These are phyloP conservation scores for Astrothelium macrocarpum DNA, from an alignment of 495 filamentous ascomycete species.

Conservation along the genomic window DNA sequence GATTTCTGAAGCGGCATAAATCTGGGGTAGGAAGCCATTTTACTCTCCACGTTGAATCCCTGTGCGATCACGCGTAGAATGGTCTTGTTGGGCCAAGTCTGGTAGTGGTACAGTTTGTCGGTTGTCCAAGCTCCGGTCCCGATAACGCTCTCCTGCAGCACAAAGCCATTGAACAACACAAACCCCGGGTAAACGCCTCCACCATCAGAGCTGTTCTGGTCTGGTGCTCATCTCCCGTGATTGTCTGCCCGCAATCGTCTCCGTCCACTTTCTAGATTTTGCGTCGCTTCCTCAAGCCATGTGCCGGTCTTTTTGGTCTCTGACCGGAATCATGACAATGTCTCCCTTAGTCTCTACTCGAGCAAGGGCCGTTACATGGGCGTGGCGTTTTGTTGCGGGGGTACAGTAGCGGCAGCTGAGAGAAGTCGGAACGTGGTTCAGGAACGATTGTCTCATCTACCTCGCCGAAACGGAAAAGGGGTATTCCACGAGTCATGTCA, in stretches of 20 bases:
- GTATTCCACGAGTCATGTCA: neutral
- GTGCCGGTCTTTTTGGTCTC: neutral
- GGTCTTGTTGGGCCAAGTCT: neutral
- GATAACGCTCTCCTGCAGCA: neutral
- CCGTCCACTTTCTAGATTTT: no score
- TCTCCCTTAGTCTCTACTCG: neutral
- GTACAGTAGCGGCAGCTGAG: neutral
- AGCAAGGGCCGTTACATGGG: neutral
- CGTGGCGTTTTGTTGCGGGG: neutral
- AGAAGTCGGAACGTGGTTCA: neutral
- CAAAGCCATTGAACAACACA: no score
- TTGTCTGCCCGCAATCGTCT: neutral
- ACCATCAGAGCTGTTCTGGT: no score
- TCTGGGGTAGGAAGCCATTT: neutral
- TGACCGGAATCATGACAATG: neutral
- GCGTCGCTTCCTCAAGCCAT: no score
- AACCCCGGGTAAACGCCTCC: no score
- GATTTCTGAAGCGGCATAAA: neutral
- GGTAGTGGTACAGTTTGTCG: neutral
- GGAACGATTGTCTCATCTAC: slow-evolving; percentile 3
- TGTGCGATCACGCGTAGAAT: neutral
- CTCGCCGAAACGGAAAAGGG: neutral
- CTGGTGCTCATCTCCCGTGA: neutral
- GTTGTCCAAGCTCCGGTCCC: no score
- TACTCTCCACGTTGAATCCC: neutral